phyloP scores from a whole-genome alignment of 169 alveolate species.

The Eimeria nieschulzi region DNA sequence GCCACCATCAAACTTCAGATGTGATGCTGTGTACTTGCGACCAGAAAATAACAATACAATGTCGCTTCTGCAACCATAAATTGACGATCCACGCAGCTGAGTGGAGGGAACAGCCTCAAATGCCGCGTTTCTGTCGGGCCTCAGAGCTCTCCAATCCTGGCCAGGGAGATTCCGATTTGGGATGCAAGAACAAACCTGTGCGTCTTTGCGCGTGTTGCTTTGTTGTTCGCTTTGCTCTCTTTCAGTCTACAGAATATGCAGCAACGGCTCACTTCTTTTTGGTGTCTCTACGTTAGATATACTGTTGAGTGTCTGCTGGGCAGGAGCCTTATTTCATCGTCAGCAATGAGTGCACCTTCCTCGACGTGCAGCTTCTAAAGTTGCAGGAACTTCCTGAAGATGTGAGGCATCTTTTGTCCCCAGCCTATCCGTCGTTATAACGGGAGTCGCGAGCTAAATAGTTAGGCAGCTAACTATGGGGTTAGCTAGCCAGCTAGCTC shows the following conservation, averaged over 20 bases:
- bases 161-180: slow-evolving; percentile 64
- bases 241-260: not conserved
- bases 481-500: not conserved
- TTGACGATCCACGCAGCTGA: slow-evolving; percentile 70
- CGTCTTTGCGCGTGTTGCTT: not conserved
- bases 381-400: slow-evolving; percentile 99
- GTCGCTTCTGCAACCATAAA: slow-evolving; percentile 77
- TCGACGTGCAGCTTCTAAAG: slow-evolving; percentile 96
- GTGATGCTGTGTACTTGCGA: not conserved
- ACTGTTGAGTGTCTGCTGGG: not conserved
- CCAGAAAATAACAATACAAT: slow-evolving; percentile 71
- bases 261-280: not conserved
- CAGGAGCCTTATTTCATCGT: slow-evolving; percentile 89
- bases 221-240: not conserved
- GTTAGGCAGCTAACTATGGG: not conserved
- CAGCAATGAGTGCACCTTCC: slow-evolving; percentile 95
- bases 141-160: slow-evolving; percentile 61
- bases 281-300: not conserved
- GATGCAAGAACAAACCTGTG: slow-evolving; percentile 71
- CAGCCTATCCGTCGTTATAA: not conserved
- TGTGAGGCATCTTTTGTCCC: slow-evolving; percentile 78
- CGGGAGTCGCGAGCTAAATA: not conserved
- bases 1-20: too few species aligned
- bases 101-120: slow-evolving; percentile 74
- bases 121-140: slow-evolving; percentile 72